Percentiles rank a stretch among this genome's conserved stretches.
These are phyloP conservation scores for Obelidium mucronatum DNA, from an alignment of 192 early-diverging fungal genomes.

Conservation along the genomic window DNA sequence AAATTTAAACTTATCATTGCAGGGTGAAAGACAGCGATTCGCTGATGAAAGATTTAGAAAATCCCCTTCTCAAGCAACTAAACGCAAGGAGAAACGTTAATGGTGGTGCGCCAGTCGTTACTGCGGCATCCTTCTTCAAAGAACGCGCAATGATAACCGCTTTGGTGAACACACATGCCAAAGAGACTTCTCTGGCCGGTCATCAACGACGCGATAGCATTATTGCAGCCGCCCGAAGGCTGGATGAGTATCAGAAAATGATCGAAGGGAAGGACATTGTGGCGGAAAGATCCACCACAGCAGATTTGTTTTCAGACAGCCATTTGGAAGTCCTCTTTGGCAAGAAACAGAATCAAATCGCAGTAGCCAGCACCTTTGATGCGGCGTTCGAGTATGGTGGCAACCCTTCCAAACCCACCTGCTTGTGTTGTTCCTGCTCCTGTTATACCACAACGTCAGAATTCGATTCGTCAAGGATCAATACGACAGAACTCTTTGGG, in stretches of 20 bases:
- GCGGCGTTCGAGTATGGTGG: too few relatives aligned
- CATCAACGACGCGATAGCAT: slow-evolving; percentile 28
- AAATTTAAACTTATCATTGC: slow-evolving; percentile 1
- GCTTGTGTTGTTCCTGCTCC: neutral
- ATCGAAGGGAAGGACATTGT: slow-evolving; percentile 35
- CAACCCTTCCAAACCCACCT: too few relatives aligned
- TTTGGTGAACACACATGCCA: slow-evolving; percentile 19
- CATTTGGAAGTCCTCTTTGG: slow-evolving; percentile 23
- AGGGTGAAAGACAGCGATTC: slow-evolving; percentile 20
- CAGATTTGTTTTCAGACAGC: neutral
- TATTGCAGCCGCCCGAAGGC: slow-evolving; percentile 4
- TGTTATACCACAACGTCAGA: neutral
- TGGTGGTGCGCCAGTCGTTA: slow-evolving; percentile 6
- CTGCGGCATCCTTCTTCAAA: slow-evolving; percentile 15
- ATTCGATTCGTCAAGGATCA: neutral
- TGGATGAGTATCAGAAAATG: slow-evolving; percentile 29
- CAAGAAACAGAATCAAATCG: too few relatives aligned
- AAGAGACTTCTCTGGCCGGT: slow-evolving; percentile 17
- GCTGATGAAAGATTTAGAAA: slow-evolving; percentile 25
- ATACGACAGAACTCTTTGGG: neutral
- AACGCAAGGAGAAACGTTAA: slow-evolving; percentile 14
- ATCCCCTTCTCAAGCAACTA: slow-evolving; percentile 9
- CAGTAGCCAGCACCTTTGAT: neutral
- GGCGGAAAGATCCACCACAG: slow-evolving; percentile 10
- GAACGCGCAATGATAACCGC: slow-evolving; percentile 15